phyloP scores from a whole-genome alignment of 495 filamentous ascomycete genomes.

The Pyrenula aspistea region DNA sequence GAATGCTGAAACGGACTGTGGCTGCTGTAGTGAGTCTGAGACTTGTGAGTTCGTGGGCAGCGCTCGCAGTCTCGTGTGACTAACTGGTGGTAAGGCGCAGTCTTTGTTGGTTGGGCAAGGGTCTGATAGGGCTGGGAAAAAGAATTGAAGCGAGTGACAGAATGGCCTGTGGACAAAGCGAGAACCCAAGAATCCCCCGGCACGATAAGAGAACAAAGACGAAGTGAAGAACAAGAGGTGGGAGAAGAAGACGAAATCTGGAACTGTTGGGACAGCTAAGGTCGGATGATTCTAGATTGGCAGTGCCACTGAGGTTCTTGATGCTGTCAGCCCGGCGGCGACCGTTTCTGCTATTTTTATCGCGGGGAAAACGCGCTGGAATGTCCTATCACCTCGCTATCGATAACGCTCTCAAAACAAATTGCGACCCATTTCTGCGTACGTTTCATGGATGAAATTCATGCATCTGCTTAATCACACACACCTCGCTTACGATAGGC shows the following conservation, averaged over 20 bases:
- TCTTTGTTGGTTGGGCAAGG: not conserved
- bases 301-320: not conserved
- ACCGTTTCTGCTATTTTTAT: not conserved
- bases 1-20: not conserved
- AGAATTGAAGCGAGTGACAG: not conserved
- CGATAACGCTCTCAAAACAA: too few relatives aligned
- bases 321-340: not conserved
- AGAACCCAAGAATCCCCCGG: not conserved
- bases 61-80: not conserved
- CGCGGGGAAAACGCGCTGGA: not conserved
- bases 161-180: not conserved
- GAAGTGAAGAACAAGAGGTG: too few relatives aligned
- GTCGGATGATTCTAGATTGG: too few relatives aligned
- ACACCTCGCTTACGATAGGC: too few relatives aligned
- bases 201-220: not conserved
- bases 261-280: not conserved
- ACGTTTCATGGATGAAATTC: too few relatives aligned
- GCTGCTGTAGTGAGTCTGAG: not conserved
- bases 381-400: not conserved
- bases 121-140: not conserved
- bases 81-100: not conserved
- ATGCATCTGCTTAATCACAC: too few relatives aligned
- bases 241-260: too few relatives aligned
- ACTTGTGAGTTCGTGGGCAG: not conserved
- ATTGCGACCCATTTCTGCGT: too few relatives aligned